These are phyloP conservation scores for Macrophomina pseudophaseolina DNA, from an alignment of 2,329 filamentous ascomycete genomes.

Conservation along the genomic window DNA sequence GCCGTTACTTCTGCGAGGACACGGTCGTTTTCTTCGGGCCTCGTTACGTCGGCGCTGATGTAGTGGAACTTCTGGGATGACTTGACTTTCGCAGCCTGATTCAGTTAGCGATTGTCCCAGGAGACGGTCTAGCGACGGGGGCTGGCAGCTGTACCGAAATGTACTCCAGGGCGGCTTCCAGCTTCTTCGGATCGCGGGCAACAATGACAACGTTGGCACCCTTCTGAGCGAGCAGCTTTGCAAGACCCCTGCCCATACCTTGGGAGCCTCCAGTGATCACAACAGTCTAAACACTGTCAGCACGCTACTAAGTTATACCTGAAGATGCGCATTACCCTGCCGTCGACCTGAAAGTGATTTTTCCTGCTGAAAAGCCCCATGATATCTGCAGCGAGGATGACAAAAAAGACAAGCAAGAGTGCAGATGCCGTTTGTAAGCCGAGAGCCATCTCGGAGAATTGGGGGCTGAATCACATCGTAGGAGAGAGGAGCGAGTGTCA, in stretches of 20 bases:
- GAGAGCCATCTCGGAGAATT: constrained; percentile 39
- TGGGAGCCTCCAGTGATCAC: constrained; percentile 91
- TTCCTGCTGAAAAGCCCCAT: constrained; percentile 73
- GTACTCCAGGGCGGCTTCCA: constrained; percentile 70
- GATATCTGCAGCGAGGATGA: constrained; percentile 47
- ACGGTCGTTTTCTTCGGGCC: constrained; percentile 69
- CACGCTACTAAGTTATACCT: constrained; percentile 23
- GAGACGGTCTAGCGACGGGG: not conserved
- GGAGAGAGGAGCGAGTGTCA: not conserved
- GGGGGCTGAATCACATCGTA: not conserved
- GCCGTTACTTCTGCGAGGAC: constrained; percentile 73
- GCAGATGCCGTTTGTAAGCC: constrained; percentile 44
- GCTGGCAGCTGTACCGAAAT: constrained; percentile 59
- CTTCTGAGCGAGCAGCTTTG: constrained; percentile 74
- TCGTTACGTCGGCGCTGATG: constrained; percentile 81
- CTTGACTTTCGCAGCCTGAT: constrained; percentile 68
- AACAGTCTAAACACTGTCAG: constrained; percentile 68
- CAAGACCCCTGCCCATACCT: constrained; percentile 83
- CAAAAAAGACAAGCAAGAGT: constrained; percentile 42
- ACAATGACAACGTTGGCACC: constrained; percentile 89
- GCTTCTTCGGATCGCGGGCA: constrained; percentile 75
- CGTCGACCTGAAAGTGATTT: constrained; percentile 83
- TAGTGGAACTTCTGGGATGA: constrained; percentile 78
- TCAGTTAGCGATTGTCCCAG: not conserved
- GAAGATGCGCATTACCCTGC: constrained; percentile 66